Percentiles rank a stretch among this genome's conserved stretches.
Evolutionary conservation across 2,329 filamentous ascomycete species (phyloP).

Genomic region (Penicillium sp.): DNA sequence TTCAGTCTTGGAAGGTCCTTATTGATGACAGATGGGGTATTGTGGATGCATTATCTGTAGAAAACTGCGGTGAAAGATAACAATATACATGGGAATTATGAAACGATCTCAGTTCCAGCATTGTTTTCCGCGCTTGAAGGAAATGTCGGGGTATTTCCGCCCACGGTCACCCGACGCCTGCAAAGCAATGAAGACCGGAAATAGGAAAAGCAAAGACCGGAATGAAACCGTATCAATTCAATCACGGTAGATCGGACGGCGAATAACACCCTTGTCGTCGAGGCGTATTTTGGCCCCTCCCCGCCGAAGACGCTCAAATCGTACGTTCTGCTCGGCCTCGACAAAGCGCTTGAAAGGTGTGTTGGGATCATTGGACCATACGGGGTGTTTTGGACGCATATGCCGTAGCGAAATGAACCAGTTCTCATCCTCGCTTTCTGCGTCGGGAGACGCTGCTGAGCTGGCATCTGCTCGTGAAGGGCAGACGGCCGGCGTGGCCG

Average conservation of each 20-base stretch:
- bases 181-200: neutral
- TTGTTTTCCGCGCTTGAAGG: neutral
- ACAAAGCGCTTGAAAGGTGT: constrained; percentile 43
- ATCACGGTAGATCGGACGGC: constrained; percentile 15
- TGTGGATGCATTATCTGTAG: neutral
- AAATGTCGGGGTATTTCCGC: no score
- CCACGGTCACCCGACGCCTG: neutral
- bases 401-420: constrained; percentile 33
- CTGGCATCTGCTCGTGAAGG: neutral
- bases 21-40: neutral
- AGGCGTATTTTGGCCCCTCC: constrained; percentile 27
- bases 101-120: neutral
- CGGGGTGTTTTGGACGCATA: constrained; percentile 17
- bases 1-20: no score
- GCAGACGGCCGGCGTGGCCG: neutral
- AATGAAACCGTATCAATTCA: neutral
- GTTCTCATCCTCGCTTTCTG: constrained; percentile 21
- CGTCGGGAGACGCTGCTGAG: constrained; percentile 2
- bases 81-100: neutral
- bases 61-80: neutral
- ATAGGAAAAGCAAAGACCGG: neutral
- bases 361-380: constrained; percentile 35
- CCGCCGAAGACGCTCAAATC: constrained; percentile 29
- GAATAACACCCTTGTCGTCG: constrained; percentile 36
- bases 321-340: constrained; percentile 32